phyloP scores from a whole-genome alignment of 192 early-diverging fungal species.

The Spizellomyces sp. region DNA sequence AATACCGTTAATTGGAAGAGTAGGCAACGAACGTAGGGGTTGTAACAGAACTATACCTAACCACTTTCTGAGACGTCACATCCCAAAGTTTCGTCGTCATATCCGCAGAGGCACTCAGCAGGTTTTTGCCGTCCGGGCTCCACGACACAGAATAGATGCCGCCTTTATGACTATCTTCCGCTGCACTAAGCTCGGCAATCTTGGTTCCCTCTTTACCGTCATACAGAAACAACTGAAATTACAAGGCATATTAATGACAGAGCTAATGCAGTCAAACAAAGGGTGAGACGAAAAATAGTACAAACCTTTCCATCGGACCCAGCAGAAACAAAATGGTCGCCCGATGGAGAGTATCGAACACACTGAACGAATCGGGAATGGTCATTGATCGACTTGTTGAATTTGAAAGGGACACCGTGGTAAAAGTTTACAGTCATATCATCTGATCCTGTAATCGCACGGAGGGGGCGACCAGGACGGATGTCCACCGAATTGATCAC shows the following conservation, averaged over 20 bases:
- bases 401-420: constrained; percentile 91
- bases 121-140: constrained; percentile 75
- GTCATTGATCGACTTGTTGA: constrained; percentile 68
- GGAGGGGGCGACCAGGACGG: constrained; percentile 87
- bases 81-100: constrained; percentile 92
- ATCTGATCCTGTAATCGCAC: constrained; percentile 89
- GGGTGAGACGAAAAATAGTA: not conserved
- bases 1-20: not conserved
- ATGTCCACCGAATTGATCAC: constrained; percentile 85
- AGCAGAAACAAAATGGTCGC: constrained; percentile 80
- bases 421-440: constrained; percentile 89
- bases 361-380: constrained; percentile 92
- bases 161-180: constrained; percentile 70
- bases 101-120: constrained; percentile 87
- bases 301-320: constrained; percentile 82
- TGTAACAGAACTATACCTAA: constrained; percentile 41
- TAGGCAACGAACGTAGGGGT: not conserved
- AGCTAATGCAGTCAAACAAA: not conserved
- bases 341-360: constrained; percentile 80
- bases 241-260: not conserved
- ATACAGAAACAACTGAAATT: constrained; percentile 76
- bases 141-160: constrained; percentile 84
- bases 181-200: constrained; percentile 53
- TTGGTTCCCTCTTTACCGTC: constrained; percentile 90
- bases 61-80: constrained; percentile 66